These are phyloP conservation scores for Mycena leptocephala DNA, from an alignment of 768 basidiomycete species.

Conservation along the genomic window DNA sequence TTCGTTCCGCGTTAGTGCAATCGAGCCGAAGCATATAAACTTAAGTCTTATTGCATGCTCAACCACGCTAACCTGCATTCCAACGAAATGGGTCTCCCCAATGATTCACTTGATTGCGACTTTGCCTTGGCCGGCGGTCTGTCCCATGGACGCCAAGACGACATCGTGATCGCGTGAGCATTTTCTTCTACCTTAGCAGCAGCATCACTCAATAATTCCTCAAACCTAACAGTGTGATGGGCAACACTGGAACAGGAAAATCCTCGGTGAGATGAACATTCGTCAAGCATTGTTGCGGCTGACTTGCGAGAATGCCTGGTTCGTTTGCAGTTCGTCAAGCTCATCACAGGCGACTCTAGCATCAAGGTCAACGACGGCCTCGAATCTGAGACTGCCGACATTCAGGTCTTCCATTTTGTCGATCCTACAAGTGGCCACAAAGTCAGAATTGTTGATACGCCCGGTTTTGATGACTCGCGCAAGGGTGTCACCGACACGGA, in stretches of 20 bases:
- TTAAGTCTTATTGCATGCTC: too few relatives aligned
- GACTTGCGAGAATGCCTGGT: slow-evolving; percentile 41
- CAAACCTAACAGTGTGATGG: slow-evolving; percentile 1
- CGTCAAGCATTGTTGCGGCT: slow-evolving; percentile 3
- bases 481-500: slow-evolving; percentile 51
- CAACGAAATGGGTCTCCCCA: not conserved
- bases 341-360: not conserved
- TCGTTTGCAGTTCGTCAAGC: not conserved
- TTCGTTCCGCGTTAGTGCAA: too few relatives aligned
- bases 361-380: not conserved
- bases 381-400: slow-evolving; percentile 10
- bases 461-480: slow-evolving; percentile 47
- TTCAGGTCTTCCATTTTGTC: not conserved
- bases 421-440: slow-evolving; percentile 34
- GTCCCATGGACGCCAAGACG: slow-evolving; percentile 32
- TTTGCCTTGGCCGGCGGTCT: not conserved
- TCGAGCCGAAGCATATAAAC: too few relatives aligned
- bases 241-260: slow-evolving; percentile 6
- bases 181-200: not conserved
- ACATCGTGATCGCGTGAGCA: slow-evolving; percentile 9
- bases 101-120: slow-evolving; percentile 30
- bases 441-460: slow-evolving; percentile 43
- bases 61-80: too few relatives aligned
- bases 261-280: not conserved
- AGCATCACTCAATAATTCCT: not conserved